These are phyloP conservation scores for Rhizomucor miehei DNA, from an alignment of 371 early-diverging fungal genomes.

Conservation along the genomic window DNA sequence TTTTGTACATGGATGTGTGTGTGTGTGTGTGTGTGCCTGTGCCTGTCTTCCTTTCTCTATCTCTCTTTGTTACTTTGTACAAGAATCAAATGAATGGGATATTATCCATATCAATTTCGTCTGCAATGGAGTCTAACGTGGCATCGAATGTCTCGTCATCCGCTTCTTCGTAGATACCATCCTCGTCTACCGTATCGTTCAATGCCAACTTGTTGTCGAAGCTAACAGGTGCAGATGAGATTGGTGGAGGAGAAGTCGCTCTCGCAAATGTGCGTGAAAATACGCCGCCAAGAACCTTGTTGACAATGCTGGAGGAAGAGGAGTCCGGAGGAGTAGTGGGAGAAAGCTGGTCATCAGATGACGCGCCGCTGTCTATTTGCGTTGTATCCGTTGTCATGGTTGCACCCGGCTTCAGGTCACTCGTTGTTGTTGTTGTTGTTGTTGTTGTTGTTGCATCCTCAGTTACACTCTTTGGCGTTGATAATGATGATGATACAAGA, in stretches of 20 bases:
- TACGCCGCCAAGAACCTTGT: conserved; percentile 29
- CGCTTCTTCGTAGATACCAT: conserved; percentile 33
- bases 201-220: conserved; percentile 13
- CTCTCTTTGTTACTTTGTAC: no score
- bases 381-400: conserved; percentile 6
- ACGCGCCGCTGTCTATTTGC: conserved; percentile 8
- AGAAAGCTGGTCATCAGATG: conserved; percentile 2
- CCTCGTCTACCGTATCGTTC: conserved; percentile 11
- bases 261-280: conserved; percentile 35
- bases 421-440: neutral
- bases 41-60: no score
- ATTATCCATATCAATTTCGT: conserved; percentile 52
- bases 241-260: conserved; percentile 15
- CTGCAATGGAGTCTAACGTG: conserved; percentile 37
- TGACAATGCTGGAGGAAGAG: conserved; percentile 19
- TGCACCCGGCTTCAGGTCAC: conserved; percentile 1
- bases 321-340: conserved; percentile 9
- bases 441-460: conserved; percentile 1
- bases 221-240: neutral
- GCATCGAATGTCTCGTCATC: conserved; percentile 43
- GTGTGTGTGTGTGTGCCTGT: no score
- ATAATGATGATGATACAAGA: neutral
- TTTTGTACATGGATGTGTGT: no score
- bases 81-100: conserved; percentile 45
- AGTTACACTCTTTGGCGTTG: no score